Base-by-base conservation (phyloP, 2,329 filamentous ascomycete species). In the Cladosporium phlei region DNA sequence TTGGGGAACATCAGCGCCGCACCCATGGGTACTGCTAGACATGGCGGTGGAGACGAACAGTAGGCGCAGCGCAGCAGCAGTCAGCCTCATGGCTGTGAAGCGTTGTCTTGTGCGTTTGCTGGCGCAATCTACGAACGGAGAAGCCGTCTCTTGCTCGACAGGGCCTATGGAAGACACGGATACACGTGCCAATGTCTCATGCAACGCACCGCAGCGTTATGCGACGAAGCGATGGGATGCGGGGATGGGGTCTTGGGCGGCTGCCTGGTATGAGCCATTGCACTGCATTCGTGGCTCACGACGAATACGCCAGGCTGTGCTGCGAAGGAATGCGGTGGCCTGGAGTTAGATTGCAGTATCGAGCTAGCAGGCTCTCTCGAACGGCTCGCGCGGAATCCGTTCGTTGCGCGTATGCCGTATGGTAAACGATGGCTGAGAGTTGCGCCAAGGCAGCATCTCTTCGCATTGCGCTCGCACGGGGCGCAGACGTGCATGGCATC, bases 251-350 rank as follows among this genome's bases (percentile, higher is more conserved):
- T 45, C 37, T 45, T n/a, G n/a, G n/a, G 24, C 20, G 40, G 40
- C 37, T 45, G 40, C 40, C 40, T 45, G 40, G 24, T 17, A 34
- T 29, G 30, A 45, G 30, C 16, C 30, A 44, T 45, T 22, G 40
- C 38, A 33, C 17, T 40, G 38, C 38, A 40, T 40, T 43, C 29
- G 29, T 43, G 19, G 29, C 29, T 33, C 40, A 33, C 29, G 30
- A 33, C 32, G 24, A 19, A 21, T n/a, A 45, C 32, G 29, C 19
- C 39, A 45, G 40, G 40, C 40, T 45, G 40, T 45, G 40, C 40
- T 35, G 19, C 21, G 30, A 35, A 45, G 40, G 40, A 45, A 45
- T 45, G 40, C 40, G 40, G 40, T 45, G 40, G 40, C 40, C 40
- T 45, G 22, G 40, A 45, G 40, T 35, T 35, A 45, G 40, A 45